Evolutionary conservation across 1,139 yeast species (phyloP).

Genomic region (Yamadazyma sp.): DNA sequence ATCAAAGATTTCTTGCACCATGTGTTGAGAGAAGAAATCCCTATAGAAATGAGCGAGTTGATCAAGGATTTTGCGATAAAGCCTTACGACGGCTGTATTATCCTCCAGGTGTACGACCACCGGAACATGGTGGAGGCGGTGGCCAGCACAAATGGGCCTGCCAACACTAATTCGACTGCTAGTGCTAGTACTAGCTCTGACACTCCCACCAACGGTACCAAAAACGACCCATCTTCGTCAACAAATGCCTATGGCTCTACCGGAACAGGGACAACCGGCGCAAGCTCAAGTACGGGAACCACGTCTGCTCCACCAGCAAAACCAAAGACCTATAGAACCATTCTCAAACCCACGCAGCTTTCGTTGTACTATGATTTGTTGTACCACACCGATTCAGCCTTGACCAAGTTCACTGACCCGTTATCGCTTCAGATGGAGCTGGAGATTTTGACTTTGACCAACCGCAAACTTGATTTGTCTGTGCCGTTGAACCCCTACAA

Average conservation of each 20-base stretch:
- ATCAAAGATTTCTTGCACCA: constrained; percentile 76
- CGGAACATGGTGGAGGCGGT: constrained; percentile 29
- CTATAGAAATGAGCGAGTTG: constrained; percentile 86
- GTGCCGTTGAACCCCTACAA: constrained; percentile 71
- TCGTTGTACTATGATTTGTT: constrained; percentile 84
- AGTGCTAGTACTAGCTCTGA: neutral
- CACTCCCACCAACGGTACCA: constrained; percentile 1
- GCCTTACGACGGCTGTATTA: constrained; percentile 86
- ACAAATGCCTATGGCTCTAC: neutral
- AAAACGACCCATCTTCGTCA: neutral
- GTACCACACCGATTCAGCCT: constrained; percentile 75
- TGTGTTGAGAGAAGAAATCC: constrained; percentile 79
- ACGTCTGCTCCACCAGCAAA: constrained; percentile 14
- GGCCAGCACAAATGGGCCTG: neutral
- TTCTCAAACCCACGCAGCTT: constrained; percentile 76
- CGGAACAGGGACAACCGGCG: neutral
- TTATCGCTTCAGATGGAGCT: constrained; percentile 78
- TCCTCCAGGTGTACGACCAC: constrained; percentile 82
- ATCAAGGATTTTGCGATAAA: constrained; percentile 81
- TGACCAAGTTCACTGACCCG: constrained; percentile 76
- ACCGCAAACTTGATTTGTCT: constrained; percentile 71
- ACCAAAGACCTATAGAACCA: constrained; percentile 74
- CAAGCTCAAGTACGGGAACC: neutral
- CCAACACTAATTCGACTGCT: constrained; percentile 1
- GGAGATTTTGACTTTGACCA: constrained; percentile 75